These are phyloP conservation scores for Penicillium frequentans DNA, from an alignment of 2,329 filamentous ascomycete species.

Conservation along the genomic window DNA sequence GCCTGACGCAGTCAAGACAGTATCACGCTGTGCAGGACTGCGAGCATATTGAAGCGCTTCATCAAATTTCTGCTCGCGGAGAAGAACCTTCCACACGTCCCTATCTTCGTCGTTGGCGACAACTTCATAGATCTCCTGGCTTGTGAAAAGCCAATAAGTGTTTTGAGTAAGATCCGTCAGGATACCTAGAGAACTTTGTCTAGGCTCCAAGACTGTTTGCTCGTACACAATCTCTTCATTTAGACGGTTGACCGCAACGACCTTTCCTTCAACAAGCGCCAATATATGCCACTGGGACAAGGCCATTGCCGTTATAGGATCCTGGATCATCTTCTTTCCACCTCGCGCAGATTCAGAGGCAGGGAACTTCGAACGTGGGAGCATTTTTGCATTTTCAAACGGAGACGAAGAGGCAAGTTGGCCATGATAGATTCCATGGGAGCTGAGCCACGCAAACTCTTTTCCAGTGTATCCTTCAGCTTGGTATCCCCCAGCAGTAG, in stretches of 20 bases:
- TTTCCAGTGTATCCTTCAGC: conserved; percentile 53
- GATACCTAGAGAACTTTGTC: conserved; percentile 77
- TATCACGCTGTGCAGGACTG: conserved; percentile 79
- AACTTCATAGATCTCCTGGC: conserved; percentile 88
- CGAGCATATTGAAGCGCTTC: conserved; percentile 82
- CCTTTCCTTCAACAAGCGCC: conserved; percentile 74
- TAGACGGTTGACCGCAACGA: conserved; percentile 83
- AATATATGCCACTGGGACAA: conserved; percentile 94
- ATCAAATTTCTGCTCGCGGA: conserved; percentile 84
- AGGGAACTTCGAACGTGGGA: conserved; percentile 72
- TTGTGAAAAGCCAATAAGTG: conserved; percentile 95
- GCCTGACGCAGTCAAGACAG: conserved; percentile 86
- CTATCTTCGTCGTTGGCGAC: conserved; percentile 86
- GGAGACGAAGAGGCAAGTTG: conserved; percentile 68
- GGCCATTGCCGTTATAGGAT: conserved; percentile 75
- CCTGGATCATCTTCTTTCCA: conserved; percentile 64
- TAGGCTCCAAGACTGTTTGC: conserved; percentile 77
- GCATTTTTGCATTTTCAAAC: conserved; percentile 75
- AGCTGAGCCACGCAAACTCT: conserved; percentile 82
- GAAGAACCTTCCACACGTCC: conserved; percentile 92
- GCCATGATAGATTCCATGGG: conserved; percentile 86
- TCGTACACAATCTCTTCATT: conserved; percentile 85
- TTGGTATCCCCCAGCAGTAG: conserved; percentile 56
- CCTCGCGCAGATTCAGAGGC: conserved; percentile 65
- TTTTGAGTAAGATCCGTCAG: conserved; percentile 91